phyloP scores from a whole-genome alignment of 2,329 filamentous ascomycete species.

The Macrophomina tecta region DNA sequence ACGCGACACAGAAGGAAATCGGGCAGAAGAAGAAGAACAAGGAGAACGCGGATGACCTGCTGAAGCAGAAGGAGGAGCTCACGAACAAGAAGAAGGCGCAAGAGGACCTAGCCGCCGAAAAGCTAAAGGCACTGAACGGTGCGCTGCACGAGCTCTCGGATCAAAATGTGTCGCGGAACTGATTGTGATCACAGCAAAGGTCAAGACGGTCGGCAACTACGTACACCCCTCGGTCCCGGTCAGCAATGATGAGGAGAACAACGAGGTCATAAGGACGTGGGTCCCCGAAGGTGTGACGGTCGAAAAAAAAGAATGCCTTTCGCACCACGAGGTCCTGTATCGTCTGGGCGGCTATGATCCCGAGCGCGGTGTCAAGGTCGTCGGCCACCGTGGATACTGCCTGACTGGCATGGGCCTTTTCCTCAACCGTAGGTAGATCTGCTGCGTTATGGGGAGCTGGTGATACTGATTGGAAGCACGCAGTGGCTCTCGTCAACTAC shows the following conservation, averaged over 20 bases:
- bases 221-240: conserved; percentile 88
- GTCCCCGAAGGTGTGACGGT: conserved; percentile 74
- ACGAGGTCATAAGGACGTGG: conserved; percentile 78
- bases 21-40: conserved; percentile 93
- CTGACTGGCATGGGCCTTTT: conserved; percentile 88
- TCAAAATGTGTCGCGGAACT: not conserved
- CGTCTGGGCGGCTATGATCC: conserved; percentile 91
- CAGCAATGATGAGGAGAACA: conserved; percentile 88
- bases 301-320: conserved; percentile 79
- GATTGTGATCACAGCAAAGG: conserved; percentile 58
- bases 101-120: conserved; percentile 75
- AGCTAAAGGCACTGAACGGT: conserved; percentile 72
- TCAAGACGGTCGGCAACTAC: conserved; percentile 85
- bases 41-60: conserved; percentile 81
- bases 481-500: conserved; percentile 87
- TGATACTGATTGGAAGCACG: not conserved
- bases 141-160: not conserved
- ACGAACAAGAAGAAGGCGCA: conserved; percentile 83
- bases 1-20: conserved; percentile 88
- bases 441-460: not conserved
- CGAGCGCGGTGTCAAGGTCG: conserved; percentile 87
- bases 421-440: conserved; percentile 61
- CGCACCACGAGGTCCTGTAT: conserved; percentile 92
- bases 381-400: conserved; percentile 94
- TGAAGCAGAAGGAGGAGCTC: conserved; percentile 77